Evolutionary conservation across 345 rosid species (phyloP), one percentile per base, ranked within the genome.

Genomic region (Salix brachista): DNA sequence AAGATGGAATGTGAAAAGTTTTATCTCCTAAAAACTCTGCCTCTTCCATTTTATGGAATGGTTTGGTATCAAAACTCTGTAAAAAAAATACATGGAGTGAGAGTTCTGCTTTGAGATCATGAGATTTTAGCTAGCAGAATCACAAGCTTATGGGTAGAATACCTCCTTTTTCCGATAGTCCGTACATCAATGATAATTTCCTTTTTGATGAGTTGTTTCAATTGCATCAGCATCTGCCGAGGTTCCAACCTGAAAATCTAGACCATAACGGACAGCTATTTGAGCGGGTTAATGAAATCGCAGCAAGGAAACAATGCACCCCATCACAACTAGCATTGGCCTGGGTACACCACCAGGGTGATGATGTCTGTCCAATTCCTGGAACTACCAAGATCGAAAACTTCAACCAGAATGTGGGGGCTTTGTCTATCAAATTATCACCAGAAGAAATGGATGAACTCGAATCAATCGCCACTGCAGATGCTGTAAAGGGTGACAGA

Each of bases 281-380:
- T 5, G 86, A 88, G 65, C 77, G 67, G 12, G 87, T 88, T 62
- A 82, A 66, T 61, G 88, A 76, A 56, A 87, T 90, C 28, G 87
- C 91, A 0, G 70, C 54, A 7, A 86, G 80, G 79, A 90, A 91
- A 69, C 83, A 85, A 0, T 90, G 94, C 85, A 84, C 87, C 41
- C 79, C 90, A 0, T 87, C 83, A 19, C 91, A 90, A 80, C 82
- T 91, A 67, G 94, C 93, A 28, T 80, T 90, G 1, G 87, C 91
- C 17, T 92, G 91, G 96, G 84, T 91, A 54, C 93, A 89, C 79
- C 89, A 84, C 81, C 90, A 83, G 26, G 90, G 93, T 48, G 83
- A 83, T 3, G 93, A 91, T 36, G 89, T 91, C 0, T 87, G 90
- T 28, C 91, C 89, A 69, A 91, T 91, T 74, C 92, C 90, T 4